A percentile compares a stretch with the other conserved stretches of the same genome.
These are phyloP conservation scores for Penicillium oxalicum DNA, from an alignment of 2,329 filamentous ascomycete genomes.

Conservation along the genomic window DNA sequence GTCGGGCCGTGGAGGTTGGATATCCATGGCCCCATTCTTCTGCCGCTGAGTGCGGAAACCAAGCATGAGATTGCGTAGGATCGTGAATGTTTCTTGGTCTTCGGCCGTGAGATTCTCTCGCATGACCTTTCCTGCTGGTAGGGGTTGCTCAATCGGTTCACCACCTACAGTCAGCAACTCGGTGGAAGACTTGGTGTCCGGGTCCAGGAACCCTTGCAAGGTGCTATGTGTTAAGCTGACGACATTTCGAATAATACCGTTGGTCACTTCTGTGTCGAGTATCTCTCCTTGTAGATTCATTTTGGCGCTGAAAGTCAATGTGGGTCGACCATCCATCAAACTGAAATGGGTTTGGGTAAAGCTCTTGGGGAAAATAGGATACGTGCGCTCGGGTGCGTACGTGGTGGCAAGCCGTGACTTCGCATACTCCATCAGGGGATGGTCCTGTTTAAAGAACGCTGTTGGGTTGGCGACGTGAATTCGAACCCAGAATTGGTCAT, in stretches of 20 bases:
- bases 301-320: slow-evolving; percentile 56
- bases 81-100: slow-evolving; percentile 32
- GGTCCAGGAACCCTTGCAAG: slow-evolving; percentile 36
- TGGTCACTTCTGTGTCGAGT: slow-evolving; percentile 49
- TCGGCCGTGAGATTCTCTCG: slow-evolving; percentile 27
- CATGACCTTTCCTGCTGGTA: slow-evolving; percentile 16
- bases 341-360: slow-evolving; percentile 50
- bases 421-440: slow-evolving; percentile 50
- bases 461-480: slow-evolving; percentile 60
- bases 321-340: slow-evolving; percentile 48
- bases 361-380: slow-evolving; percentile 51
- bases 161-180: slow-evolving; percentile 29
- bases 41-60: slow-evolving; percentile 32
- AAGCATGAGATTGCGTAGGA: slow-evolving; percentile 35
- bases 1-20: slow-evolving; percentile 13
- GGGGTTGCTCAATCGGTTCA: slow-evolving; percentile 15
- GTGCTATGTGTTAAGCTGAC: slow-evolving; percentile 46
- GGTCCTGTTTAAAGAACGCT: slow-evolving; percentile 51
- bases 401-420: slow-evolving; percentile 49
- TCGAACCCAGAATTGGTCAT: slow-evolving; percentile 52
- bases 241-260: slow-evolving; percentile 52
- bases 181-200: slow-evolving; percentile 11
- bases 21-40: slow-evolving; percentile 38
- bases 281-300: slow-evolving; percentile 48
- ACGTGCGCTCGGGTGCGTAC: slow-evolving; percentile 49